phyloP scores from a whole-genome alignment of 202 grass and related monocot species.

The Carex arenaria region DNA sequence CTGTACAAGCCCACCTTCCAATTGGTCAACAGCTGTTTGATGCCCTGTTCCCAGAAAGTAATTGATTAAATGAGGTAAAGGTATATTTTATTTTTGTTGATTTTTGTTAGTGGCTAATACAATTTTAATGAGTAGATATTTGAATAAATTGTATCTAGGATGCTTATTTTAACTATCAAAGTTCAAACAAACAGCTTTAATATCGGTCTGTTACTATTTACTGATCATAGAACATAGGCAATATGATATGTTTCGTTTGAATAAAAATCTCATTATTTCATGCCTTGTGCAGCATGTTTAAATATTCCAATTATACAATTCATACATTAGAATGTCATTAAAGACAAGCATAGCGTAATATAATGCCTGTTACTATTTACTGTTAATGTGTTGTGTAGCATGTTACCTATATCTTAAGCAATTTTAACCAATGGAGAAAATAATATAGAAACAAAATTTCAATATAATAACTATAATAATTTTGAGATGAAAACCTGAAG shows the following conservation, averaged over 20 bases:
- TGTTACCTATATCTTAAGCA: background rate
- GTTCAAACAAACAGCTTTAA: background rate
- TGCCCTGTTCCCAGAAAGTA: conserved; percentile 39
- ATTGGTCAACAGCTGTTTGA: conserved; percentile 30
- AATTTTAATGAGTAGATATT: background rate
- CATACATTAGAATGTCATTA: background rate
- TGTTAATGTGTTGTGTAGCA: background rate
- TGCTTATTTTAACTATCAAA: background rate
- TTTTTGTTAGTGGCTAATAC: background rate
- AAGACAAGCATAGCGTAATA: background rate
- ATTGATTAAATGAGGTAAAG: background rate
- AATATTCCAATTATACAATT: background rate
- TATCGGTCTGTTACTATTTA: background rate
- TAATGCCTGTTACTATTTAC: too few species aligned
- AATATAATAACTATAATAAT: conserved; percentile 8
- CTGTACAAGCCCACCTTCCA: conserved; percentile 65
- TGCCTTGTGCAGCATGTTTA: background rate
- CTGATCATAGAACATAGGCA: background rate
- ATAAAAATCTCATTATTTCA: conserved; percentile 2
- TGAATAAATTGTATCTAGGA: background rate
- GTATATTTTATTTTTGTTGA: background rate
- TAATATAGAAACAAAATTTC: background rate
- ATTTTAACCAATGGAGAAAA: background rate
- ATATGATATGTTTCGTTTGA: background rate
- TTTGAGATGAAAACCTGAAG: conserved; percentile 37